These are phyloP conservation scores for Isabelozyma gotoi DNA, from an alignment of 805 yeast genomes.

Conservation along the genomic window DNA sequence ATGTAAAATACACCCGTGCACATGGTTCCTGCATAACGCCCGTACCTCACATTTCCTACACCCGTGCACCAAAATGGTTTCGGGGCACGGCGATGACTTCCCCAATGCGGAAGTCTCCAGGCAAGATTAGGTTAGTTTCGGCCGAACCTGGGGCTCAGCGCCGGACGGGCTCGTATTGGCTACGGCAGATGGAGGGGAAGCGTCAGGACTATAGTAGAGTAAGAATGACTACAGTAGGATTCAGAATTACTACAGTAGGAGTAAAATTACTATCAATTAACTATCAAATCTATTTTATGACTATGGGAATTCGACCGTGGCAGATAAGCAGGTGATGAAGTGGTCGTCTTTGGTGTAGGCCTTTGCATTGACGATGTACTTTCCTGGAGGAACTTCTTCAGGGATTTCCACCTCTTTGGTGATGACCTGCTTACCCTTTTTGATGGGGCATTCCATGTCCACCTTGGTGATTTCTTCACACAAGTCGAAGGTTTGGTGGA, in stretches of 20 bases:
- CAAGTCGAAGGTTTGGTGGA: constrained; percentile 88
- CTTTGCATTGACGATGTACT: constrained; percentile 79
- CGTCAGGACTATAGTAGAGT: too few species aligned
- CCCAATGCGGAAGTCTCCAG: too few species aligned
- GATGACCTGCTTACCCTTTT: constrained; percentile 64
- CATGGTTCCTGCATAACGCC: background rate
- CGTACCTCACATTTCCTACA: too few species aligned
- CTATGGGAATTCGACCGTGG: constrained; percentile 57
- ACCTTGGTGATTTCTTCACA: constrained; percentile 86
- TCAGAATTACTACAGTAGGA: too few species aligned
- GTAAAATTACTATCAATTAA: too few species aligned
- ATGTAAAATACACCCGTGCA: background rate
- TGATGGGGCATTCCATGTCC: constrained; percentile 81
- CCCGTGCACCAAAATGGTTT: too few species aligned
- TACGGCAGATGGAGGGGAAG: too few species aligned
- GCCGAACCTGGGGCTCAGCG: too few species aligned
- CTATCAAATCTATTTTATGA: background rate
- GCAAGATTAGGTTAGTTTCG: too few species aligned
- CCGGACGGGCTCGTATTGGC: too few species aligned
- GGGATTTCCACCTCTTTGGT: constrained; percentile 81
- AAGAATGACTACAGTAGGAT: too few species aligned
- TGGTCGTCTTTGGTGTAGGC: constrained; percentile 86
- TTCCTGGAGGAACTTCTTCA: constrained; percentile 92
- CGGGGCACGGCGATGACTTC: too few species aligned
- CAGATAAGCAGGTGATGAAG: constrained; percentile 80